Evolutionary conservation across 2,329 filamentous ascomycete genomes (phyloP), one percentile per base, ranked within the genome.

Genomic region (Penicillium griseofulvum): DNA sequence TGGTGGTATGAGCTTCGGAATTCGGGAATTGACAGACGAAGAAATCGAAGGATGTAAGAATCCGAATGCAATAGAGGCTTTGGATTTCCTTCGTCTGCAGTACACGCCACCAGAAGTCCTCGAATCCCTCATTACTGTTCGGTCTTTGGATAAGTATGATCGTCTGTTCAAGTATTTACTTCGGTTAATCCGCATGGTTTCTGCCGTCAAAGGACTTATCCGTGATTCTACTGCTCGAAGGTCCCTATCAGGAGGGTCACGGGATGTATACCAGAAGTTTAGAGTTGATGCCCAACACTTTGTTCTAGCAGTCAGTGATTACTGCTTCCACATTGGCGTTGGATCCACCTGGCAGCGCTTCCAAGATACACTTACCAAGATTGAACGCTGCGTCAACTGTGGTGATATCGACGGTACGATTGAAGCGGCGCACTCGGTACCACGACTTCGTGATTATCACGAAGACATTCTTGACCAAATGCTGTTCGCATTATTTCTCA

Each of bases 11-110:
- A 90, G 86, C 71, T 97, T 99, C 69, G 85, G 90, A 0, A 88
- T 99, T 24, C 88, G 94, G 36, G 87, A 93, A 63, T 80, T 97
- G 58, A 82, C 86, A 0, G 80, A 85, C 8, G 86, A 87, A 44
- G 91, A 97, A 63, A 89, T 96, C 45, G 84, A 91, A 49, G 86
- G 83, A 58, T 93, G 91, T 71, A 87, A 95, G 80, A 84, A 97
- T 65, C 87, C 91, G 0, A 83, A 90, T 68, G 88, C 87, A 0
- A 81, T 97, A 17, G 87, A 93, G 68, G 94, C 94, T 0, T 80
- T 97, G n/a, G 94, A 97, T 72, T 97, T 99, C 67, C 79, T 99
- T 16, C 85, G 90, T 1, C 77, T 99, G 8, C 88, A 91, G 43
- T 97, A 97, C 74, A 89, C 87, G 38, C 81, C 91, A 0, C 88